Evolutionary conservation across 495 filamentous ascomycete species (phyloP), one percentile per base, ranked within the genome.

Genomic region (Xylaria venustula): DNA sequence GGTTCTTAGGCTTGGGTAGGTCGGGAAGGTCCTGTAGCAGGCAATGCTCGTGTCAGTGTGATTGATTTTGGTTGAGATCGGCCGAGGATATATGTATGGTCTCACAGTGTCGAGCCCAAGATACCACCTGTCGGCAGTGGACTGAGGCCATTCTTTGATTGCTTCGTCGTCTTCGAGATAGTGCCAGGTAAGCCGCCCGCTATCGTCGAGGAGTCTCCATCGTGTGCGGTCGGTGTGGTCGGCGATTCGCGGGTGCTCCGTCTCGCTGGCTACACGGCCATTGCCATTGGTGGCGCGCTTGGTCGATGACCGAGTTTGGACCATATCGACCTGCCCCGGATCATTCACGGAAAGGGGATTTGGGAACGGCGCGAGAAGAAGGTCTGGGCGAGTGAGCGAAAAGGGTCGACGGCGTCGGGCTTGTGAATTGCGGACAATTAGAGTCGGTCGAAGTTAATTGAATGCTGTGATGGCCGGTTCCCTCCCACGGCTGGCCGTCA

Each of bases 151-250:
- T 56, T 82, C 75, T 58, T 89, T 77, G 30, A 79, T 68, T 45
- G 90, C 85, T 59, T 91, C 83, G 50, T 96, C 91, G 6, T 87
- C 85, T 67, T 90, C 82, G 6, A 98, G 82, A 68, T 98, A 98
- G 52, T 91, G 86, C 94, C 94, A 98, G 22, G 91, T 97, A 63
- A 96, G 92, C 55, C 90, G 81, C 48, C 94, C 91, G 19, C 83
- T 78, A 34, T 96, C 91, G 65, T 93, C 88, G 37, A 86, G 79
- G 71, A 98, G 78, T 58, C 94, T 82, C 94, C 94, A 98, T 70
- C 91, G 80, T 0, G 85, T 75, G 58, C 84, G 84, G 69, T 98
- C 93, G 12, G 94, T 98, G 61, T 65, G 69, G 11, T 77, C 73
- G 46, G 72, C 72, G 49, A 83, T 68, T 37, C 58, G 73, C 4